Base-by-base conservation (phyloP, 345 rosid genomes). In the Citrus reticulata region DNA sequence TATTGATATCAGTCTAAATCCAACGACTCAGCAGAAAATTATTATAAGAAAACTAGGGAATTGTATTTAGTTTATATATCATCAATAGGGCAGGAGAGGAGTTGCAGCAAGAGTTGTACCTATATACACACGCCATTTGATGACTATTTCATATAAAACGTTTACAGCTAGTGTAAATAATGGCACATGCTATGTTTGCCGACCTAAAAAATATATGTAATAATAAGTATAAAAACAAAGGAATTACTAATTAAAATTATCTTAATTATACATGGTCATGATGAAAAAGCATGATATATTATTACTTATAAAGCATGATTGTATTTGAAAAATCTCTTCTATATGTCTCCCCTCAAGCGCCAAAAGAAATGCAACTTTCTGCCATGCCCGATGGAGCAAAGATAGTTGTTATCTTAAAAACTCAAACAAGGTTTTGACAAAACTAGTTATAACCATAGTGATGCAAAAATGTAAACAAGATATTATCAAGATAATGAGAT, bases 161-260 rank as follows among this genome's bases (percentile, higher is more conserved):
- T 13, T 74, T 20, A 66, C 70, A 35, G 70, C 70, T 35, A 35
- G 70, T 49, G 59, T 54, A 35, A 42, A 29, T 32, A 77, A 61
- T 4, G 9, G 70, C 76, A 80, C 71, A 77, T 77, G 86, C 64
- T 25, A 37, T 77, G 81, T 74, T 67, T 73, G 79, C 81, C 79
- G 73, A 74, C 77, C 66, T 20, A 46, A 57, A 84, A 14, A 63
- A 40, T 40, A 40, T 9, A 35, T 7, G 39, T 9, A 77, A 46
- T 46, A 63, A 60, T 20, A 54, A 54, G 22, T 16, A 65, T 16
- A 65, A 30, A 30, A 30, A 4, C 68, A 30, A 65, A 17, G 16
- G 5, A n/a, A 8, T 68, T 39, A 68, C 71, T 17, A 11, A n/a
- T 39, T 68, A 39, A 9, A n/a, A 46, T 42, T 67, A 24, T 67